phyloP scores from a whole-genome alignment of 345 rosid species.

The Cardamine chenopodiifolia region DNA sequence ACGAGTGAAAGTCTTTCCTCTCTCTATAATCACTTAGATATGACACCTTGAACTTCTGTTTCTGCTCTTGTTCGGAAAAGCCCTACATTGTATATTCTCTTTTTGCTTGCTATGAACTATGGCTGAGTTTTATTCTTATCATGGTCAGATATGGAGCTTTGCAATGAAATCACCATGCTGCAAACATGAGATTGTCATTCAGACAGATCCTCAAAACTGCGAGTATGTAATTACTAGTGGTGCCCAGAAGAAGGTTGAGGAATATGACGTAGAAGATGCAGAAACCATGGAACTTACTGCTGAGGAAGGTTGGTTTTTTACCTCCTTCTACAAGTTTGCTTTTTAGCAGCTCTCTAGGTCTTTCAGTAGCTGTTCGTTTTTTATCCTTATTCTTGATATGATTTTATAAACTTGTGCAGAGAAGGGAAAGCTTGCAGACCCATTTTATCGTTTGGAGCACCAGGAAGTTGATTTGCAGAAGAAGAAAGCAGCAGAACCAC shows the following conservation, averaged over 20 bases:
- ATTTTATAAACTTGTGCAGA: slow-evolving; percentile 50
- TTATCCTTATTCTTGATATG: slow-evolving; percentile 1
- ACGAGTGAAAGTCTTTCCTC: slow-evolving; percentile 5
- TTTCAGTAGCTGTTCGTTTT: slow-evolving; percentile 3
- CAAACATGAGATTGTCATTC: slow-evolving; percentile 86
- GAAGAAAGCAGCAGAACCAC: slow-evolving; percentile 96
- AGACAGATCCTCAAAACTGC: slow-evolving; percentile 96
- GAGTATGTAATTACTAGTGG: slow-evolving; percentile 89
- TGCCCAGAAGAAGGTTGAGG: slow-evolving; percentile 84
- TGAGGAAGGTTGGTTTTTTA: slow-evolving; percentile 71
- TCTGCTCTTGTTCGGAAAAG: neutral
- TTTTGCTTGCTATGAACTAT: neutral
- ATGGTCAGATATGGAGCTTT: slow-evolving; percentile 92
- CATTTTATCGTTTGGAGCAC: slow-evolving; percentile 92
- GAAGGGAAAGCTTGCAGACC: slow-evolving; percentile 92
- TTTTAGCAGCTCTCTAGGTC: slow-evolving; percentile 6
- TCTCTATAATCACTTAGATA: neutral
- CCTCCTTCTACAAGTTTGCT: neutral
- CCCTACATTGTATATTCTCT: neutral
- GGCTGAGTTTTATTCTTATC: slow-evolving; percentile 29
- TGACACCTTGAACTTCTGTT: neutral
- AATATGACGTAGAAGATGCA: slow-evolving; percentile 87
- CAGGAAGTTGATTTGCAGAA: slow-evolving; percentile 89
- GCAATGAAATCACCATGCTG: slow-evolving; percentile 95
- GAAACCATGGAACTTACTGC: slow-evolving; percentile 93